Percentiles rank a stretch among this genome's conserved stretches.
These are phyloP conservation scores for Penicillium angulare DNA, from an alignment of 495 filamentous ascomycete species.

Conservation along the genomic window DNA sequence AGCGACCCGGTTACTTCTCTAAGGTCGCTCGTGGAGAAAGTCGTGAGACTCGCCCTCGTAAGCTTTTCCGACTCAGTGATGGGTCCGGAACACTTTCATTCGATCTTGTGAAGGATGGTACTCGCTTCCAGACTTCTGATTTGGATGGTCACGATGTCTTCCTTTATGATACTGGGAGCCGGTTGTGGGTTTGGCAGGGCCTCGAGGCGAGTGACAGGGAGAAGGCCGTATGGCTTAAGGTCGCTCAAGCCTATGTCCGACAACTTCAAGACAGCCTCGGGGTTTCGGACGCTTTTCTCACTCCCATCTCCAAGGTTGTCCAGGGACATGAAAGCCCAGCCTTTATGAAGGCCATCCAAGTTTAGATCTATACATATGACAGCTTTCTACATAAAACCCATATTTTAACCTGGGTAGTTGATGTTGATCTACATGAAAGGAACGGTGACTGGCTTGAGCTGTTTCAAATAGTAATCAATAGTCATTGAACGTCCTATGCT, in stretches of 20 bases:
- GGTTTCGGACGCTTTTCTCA: slow-evolving; percentile 36
- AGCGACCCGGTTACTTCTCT: slow-evolving; percentile 36
- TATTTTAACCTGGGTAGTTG: too few relatives aligned
- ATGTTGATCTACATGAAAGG: too few relatives aligned
- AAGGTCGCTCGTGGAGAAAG: slow-evolving; percentile 15
- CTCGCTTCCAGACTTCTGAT: slow-evolving; percentile 36
- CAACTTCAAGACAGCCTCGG: slow-evolving; percentile 42
- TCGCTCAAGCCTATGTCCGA: slow-evolving; percentile 54
- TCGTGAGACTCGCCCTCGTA: slow-evolving; percentile 26
- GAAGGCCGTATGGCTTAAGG: slow-evolving; percentile 56
- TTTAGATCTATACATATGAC: slow-evolving; percentile 6
- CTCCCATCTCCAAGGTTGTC: slow-evolving; percentile 52
- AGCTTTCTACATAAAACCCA: neutral
- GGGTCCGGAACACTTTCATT: slow-evolving; percentile 52
- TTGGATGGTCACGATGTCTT: slow-evolving; percentile 58
- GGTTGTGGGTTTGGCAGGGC: slow-evolving; percentile 63
- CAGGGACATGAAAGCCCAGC: slow-evolving; percentile 53
- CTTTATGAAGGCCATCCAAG: slow-evolving; percentile 39
- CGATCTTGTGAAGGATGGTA: slow-evolving; percentile 51
- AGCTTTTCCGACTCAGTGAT: slow-evolving; percentile 56
- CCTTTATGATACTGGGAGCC: slow-evolving; percentile 50
- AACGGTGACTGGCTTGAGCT: too few relatives aligned
- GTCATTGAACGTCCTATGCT: neutral
- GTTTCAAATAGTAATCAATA: too few relatives aligned
- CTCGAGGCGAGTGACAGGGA: slow-evolving; percentile 50